Evolutionary conservation across 1,139 yeast genomes (phyloP), one percentile per base, ranked within the genome.

Genomic region (Candida pseudocylindracea): DNA sequence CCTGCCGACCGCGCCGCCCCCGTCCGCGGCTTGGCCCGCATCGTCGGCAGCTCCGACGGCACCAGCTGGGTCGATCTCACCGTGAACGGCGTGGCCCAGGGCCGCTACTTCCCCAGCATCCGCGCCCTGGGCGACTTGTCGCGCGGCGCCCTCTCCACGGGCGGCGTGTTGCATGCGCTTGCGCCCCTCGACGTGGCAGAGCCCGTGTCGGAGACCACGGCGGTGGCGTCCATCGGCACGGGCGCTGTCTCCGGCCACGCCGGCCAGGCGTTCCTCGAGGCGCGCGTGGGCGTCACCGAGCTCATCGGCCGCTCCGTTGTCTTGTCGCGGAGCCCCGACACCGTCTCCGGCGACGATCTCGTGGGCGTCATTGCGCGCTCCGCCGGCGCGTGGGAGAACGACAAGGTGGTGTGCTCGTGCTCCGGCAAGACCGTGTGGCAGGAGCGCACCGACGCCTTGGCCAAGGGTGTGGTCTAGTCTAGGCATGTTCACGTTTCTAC

Each of bases 351-450:
- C 4, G 64, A 59, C 35, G 65, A 73, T 6, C 57, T 72, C 33
- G 79, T 69, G 33, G 96, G 96, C 20, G 93, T 88, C 26, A 70
- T 88, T 48, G 96, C 96, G 2, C 67, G 96, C 46, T 76, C 93
- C 44, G 96, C 98, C 2, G 98, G 98, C 10, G 78, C 72, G 12
- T 88, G 96, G 96, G 93, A 88, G 46, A 88, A 88, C 51, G 79
- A 76, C 45, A 88, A 88, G 52, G 72, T 73, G 40, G 92, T 88
- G 1, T 88, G 98, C 52, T 74, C 91, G 30, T 88, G 98, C 49
- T 72, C 91, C 25, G 98, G 98, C 9, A 81, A 83, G 57, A 80
- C 93, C 1, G 71, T 85, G 25, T 88, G 98, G 98, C 83, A 88
- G 49, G 98, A 88, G 49, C 63, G 95, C 36, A 54, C 57, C 32